Base-by-base conservation (phyloP, 2,329 filamentous ascomycete species). In the Beauveria bassiana region DNA sequence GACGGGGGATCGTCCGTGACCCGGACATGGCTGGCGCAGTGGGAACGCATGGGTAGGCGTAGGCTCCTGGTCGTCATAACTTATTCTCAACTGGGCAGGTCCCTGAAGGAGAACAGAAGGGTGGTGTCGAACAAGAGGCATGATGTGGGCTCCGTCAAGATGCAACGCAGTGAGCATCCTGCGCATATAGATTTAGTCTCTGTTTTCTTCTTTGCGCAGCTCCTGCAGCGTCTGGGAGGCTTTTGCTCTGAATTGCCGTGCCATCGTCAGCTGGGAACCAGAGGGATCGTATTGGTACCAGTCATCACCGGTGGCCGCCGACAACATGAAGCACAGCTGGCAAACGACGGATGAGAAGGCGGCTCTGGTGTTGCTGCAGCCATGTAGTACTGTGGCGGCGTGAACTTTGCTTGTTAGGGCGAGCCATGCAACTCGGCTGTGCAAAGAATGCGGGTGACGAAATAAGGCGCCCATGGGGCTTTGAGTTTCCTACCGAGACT, bases 1-100 rank as follows among this genome's bases (percentile, higher is more conserved):
- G 59, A 61, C 59, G 42, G 59, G 45, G 59, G 59, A 61, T 61
- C 59, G 59, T 61, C 59, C 51, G 52, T 55, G 59, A 26, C 51
- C 59, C 51, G 59, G 59, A 31, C 47, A 59, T 51, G 56, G 54
- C 43, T 31, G 26, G 26, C 26, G 38, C 31, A 50, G 57, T 26
- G 42, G 34, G 31, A 34, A 34, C 31, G 31, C 31, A 34, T 34
- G 31, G 31, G 31, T 34, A 34, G 31, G 51, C 42, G 24, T 56
- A 24, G 42, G 22, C 12, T 34, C 31, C 31, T 34, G 31, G 31
- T 34, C 31, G 31, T 38, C 34, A 38, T 16, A 51, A 34, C 49
- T 26, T 8, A 16, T 45, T 59, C 57, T 42, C n/a, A 59, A 52
- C 47, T 52, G 34, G 57, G 57, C 57, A 59, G 57, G 57, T 59